Evolutionary conservation across 768 basidiomycete genomes (phyloP).

Genomic region (Boletus tomentosulus): DNA sequence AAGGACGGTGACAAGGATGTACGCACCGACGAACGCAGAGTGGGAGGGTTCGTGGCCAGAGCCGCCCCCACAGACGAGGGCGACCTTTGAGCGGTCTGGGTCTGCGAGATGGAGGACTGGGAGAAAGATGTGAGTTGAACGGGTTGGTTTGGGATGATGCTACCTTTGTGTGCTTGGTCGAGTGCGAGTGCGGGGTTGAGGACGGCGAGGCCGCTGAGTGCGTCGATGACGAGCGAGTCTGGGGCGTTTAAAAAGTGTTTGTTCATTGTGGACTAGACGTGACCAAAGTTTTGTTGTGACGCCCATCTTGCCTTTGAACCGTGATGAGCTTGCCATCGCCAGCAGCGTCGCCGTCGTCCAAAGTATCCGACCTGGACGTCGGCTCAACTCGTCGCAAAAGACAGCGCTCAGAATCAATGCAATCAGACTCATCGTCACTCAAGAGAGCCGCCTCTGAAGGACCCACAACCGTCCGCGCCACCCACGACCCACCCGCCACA

Average conservation of each 20-base stretch:
- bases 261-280: not conserved
- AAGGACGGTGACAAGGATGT: not conserved
- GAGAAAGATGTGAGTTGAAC: not conserved
- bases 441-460: slow-evolving; percentile 80
- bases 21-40: slow-evolving; percentile 80
- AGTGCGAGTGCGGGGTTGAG: slow-evolving; percentile 70
- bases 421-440: slow-evolving; percentile 68
- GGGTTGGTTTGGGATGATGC: not conserved
- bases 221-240: slow-evolving; percentile 68
- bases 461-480: slow-evolving; percentile 28
- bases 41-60: slow-evolving; percentile 92
- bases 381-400: slow-evolving; percentile 49
- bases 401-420: slow-evolving; percentile 72
- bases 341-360: slow-evolving; percentile 41
- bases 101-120: slow-evolving; percentile 59
- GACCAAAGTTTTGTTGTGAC: not conserved
- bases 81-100: slow-evolving; percentile 63
- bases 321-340: slow-evolving; percentile 43
- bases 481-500: slow-evolving; percentile 22
- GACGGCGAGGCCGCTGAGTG: slow-evolving; percentile 66
- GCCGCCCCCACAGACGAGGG: slow-evolving; percentile 80
- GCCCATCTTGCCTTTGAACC: slow-evolving; percentile 8
- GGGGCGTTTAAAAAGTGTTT: slow-evolving; percentile 83
- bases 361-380: slow-evolving; percentile 35
- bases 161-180: slow-evolving; percentile 70